Evolutionary conservation across 2,329 filamentous ascomycete genomes (phyloP).

Genomic region (Ophiocordyceps robertsii): DNA sequence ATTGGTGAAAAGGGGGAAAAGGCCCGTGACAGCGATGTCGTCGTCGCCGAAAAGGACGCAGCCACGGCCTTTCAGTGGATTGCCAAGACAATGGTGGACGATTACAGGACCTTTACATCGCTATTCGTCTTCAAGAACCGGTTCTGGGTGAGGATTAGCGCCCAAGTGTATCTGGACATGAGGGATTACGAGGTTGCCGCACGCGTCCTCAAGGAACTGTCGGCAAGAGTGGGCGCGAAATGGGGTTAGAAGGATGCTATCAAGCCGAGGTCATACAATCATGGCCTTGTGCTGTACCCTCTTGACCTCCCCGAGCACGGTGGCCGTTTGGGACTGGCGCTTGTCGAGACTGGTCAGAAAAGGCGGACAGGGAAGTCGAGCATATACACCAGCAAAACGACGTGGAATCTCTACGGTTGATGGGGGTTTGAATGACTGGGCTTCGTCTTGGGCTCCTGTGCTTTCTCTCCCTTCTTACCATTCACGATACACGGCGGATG

Average conservation of each 20-base stretch:
- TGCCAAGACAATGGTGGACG: constrained; percentile 32
- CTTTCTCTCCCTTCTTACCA: too few species aligned
- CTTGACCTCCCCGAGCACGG: too few species aligned
- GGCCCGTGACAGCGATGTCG: constrained; percentile 14
- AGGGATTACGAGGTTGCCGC: constrained; percentile 65
- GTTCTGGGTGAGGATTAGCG: constrained; percentile 63
- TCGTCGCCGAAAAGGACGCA: constrained; percentile 17
- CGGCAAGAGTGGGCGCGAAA: constrained; percentile 23
- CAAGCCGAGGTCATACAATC: background rate
- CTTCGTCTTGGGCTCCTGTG: too few species aligned
- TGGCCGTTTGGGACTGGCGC: too few species aligned
- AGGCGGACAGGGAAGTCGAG: too few species aligned
- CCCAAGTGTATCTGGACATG: constrained; percentile 72
- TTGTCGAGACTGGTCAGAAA: too few species aligned
- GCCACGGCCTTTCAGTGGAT: constrained; percentile 43
- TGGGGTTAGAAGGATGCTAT: constrained; percentile 1
- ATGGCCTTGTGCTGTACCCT: background rate
- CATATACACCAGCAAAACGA: too few species aligned
- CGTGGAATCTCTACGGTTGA: too few species aligned
- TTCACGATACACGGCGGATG: too few species aligned
- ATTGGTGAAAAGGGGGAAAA: constrained; percentile 10
- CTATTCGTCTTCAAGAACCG: constrained; percentile 45
- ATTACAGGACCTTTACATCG: constrained; percentile 61
- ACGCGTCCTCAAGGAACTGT: constrained; percentile 37
- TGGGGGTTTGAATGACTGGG: too few species aligned